phyloP scores from a whole-genome alignment of 257 asterid species.

The Eucommia ulmoides region DNA sequence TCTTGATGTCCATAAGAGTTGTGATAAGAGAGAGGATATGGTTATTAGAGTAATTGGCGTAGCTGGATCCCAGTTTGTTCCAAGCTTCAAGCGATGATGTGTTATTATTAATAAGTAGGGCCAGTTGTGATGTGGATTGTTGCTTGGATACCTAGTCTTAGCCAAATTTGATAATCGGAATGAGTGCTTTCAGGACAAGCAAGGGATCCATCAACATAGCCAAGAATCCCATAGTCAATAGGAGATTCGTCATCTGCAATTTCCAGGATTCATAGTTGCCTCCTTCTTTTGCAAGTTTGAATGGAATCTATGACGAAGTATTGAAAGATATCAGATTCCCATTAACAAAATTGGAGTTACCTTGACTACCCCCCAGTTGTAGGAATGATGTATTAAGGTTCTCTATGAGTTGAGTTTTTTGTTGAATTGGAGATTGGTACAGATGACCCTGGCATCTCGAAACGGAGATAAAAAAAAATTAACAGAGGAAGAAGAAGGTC shows the following conservation, averaged over 20 bases:
- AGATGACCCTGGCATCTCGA: too few species aligned
- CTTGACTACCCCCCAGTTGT: too few species aligned
- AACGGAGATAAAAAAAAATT: too few species aligned
- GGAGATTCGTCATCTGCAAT: slow-evolving; percentile 2
- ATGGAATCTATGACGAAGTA: not conserved
- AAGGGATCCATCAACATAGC: too few species aligned
- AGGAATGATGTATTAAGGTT: too few species aligned
- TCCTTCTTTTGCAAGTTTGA: not conserved
- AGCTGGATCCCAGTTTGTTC: slow-evolving; percentile 2
- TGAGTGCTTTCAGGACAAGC: not conserved
- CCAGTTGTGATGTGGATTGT: not conserved
- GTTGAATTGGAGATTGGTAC: too few species aligned
- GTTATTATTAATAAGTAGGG: not conserved
- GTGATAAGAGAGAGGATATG: not conserved
- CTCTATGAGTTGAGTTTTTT: too few species aligned
- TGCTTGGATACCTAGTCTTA: not conserved
- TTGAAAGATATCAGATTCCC: not conserved
- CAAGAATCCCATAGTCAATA: not conserved
- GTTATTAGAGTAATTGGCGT: not conserved
- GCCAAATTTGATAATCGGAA: not conserved
- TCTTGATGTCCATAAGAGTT: not conserved
- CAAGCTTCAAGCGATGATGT: not conserved
- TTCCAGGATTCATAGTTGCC: not conserved
- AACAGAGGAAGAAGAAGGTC: too few species aligned
- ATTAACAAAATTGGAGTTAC: not conserved